phyloP scores from a whole-genome alignment of 1,139 yeast genomes.

The Blastobotrys proliferans region DNA sequence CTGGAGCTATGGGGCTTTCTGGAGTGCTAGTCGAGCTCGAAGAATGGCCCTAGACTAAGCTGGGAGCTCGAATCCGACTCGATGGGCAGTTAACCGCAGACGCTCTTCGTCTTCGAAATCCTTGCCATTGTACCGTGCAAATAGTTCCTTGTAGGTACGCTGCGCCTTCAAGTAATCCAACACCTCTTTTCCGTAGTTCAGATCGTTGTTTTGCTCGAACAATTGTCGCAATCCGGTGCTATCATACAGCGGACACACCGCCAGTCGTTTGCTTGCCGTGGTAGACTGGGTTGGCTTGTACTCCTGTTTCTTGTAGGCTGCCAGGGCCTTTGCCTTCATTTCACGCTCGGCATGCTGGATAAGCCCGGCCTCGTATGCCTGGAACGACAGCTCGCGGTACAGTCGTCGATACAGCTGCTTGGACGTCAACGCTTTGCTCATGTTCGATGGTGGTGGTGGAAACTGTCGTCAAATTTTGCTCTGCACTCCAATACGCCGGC shows the following conservation, averaged over 20 bases:
- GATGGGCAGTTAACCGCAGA: constrained; percentile 71
- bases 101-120: constrained; percentile 74
- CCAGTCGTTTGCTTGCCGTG: constrained; percentile 12
- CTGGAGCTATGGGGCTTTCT: constrained; percentile 85
- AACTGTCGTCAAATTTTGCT: no score
- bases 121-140: constrained; percentile 82
- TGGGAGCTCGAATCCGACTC: constrained; percentile 76
- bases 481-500: no score
- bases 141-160: constrained; percentile 68
- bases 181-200: constrained; percentile 45
- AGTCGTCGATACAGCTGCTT: constrained; percentile 30
- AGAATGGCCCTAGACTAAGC: constrained; percentile 1
- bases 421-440: no score
- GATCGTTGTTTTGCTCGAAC: constrained; percentile 22
- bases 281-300: constrained; percentile 3
- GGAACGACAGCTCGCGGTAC: constrained; percentile 32
- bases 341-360: constrained; percentile 27
- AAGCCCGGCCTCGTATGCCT: constrained; percentile 29
- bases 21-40: constrained; percentile 55
- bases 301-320: constrained; percentile 23
- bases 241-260: constrained; percentile 22
- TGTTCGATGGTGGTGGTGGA: no score
- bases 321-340: constrained; percentile 24
- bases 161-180: constrained; percentile 62
- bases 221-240: constrained; percentile 21